These are phyloP conservation scores for Hypomontagnella submonticulosa DNA, from an alignment of 495 filamentous ascomycete species.

Conservation along the genomic window DNA sequence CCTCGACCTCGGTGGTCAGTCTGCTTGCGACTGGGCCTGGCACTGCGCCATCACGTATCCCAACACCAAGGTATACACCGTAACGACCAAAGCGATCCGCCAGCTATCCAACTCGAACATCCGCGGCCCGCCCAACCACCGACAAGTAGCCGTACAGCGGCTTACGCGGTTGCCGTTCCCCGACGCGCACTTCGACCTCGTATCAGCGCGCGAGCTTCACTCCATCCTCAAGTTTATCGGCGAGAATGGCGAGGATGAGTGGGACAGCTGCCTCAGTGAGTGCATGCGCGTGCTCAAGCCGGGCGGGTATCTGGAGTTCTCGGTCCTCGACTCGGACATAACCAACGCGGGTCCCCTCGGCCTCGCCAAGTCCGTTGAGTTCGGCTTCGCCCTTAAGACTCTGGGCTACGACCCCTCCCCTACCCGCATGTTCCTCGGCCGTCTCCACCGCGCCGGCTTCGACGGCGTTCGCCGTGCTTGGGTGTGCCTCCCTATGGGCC, in stretches of 20 bases:
- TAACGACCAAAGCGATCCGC: constrained; percentile 71
- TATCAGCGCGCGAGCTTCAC: constrained; percentile 90
- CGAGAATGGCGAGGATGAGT: constrained; percentile 78
- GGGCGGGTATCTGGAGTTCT: constrained; percentile 91
- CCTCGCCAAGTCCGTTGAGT: constrained; percentile 85
- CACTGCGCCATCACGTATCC: constrained; percentile 85
- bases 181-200: constrained; percentile 88
- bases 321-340: constrained; percentile 86
- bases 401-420: constrained; percentile 88
- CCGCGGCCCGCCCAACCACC: constrained; percentile 87
- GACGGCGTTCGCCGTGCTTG: constrained; percentile 84
- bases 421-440: constrained; percentile 78
- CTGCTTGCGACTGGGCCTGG: constrained; percentile 95
- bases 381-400: constrained; percentile 85
- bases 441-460: constrained; percentile 80
- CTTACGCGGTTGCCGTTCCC: constrained; percentile 87
- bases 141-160: constrained; percentile 75
- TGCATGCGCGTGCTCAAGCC: constrained; percentile 92
- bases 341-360: constrained; percentile 81
- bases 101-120: constrained; percentile 75
- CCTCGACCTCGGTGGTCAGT: constrained; percentile 88
- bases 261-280: constrained; percentile 84
- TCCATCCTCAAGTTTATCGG: constrained; percentile 76
- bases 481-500: constrained; percentile 89
- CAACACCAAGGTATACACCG: constrained; percentile 86